Base-by-base conservation (phyloP, 176 grass and related monocot genomes). In the Tillandsia leiboldiana region DNA sequence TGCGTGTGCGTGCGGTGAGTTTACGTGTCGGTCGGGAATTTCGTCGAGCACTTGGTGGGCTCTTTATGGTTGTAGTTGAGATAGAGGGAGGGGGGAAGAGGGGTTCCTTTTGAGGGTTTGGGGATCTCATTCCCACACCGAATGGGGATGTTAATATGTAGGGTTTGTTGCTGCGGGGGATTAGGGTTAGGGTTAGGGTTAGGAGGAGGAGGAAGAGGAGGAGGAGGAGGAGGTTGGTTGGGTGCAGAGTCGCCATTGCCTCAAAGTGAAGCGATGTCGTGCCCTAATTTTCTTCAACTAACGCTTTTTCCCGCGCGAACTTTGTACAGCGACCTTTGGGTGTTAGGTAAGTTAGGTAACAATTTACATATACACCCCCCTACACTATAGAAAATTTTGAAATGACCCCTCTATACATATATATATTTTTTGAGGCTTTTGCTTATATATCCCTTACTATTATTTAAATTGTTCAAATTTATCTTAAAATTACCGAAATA, bases 181-280 rank as follows among this genome's bases (percentile, higher is more conserved):
- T 42, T 42, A 42, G 33, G 33, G 33, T 42, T 42, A 42, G 33
- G 33, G 33, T 42, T 42, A 42, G 33, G 33, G 24, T 24, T 24
- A 42, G 33, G 33, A 42, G 33, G 33, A 42, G 29, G 29, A 33
- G 33, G 33, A 42, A 2, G 29, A 33, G 3, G 29, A 33, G 79
- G 72, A 78, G 69, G 74, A 64, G 75, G 74, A 82, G 71, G 26
- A 58, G 48, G 64, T 51, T 50, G 67, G 88, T 93, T 81, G 78
- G 94, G 78, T 99, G 94, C 84, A 72, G 84, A 88, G 94, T 99
- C 94, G 66, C 84, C 87, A 89, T 99, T 99, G 94, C 94, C 77
- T 76, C 94, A 9, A 88, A 85, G 87, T 83, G 90, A 99, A 99
- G 94, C 82, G 82, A 93, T 61, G 67, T 79, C 68, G 64, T 26